Evolutionary conservation across 2,329 filamentous ascomycete genomes (phyloP), one percentile per base, ranked within the genome.

Genomic region (Dothideomycetes sp.): DNA sequence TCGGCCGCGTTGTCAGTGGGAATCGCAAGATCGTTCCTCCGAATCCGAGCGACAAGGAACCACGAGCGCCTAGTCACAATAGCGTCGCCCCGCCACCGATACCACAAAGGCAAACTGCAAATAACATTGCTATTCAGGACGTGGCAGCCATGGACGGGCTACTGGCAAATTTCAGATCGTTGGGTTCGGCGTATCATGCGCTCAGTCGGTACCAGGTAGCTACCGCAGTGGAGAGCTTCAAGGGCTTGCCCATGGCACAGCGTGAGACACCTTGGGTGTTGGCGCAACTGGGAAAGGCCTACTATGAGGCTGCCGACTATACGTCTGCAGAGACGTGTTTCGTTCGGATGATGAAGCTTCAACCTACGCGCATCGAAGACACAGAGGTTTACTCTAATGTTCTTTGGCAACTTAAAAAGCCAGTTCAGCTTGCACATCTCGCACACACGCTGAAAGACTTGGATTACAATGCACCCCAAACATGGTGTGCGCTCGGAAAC

Each of bases 311-410:
- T 57, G 82, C 83, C 8, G 75, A 81, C 48, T 95, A 96, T 56
- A 67, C 70, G 2, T 85, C 94, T 47, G 86, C 91, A 3, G 89
- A 94, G 56, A 85, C 83, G 47, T 83, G 80, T 52, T 98, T 94
- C 59, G 72, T 78, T 42, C 78, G 79, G 41, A 75, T 98, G 48
- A 79, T 86, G 37, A 75, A 81, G 22, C 70, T 91, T 49, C 80
- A 84, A 10, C 89, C 89, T 1, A 84, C 84, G 1, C 78, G 85
- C 3, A 70, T 93, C 33, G 83, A 94, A 55, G 88, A 95, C 54
- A 95, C 96, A 88, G 91, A 98, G 57, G 80, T 96, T 27, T 98
- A 94, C 62, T 96, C 89, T 11, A 98, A 91, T 1, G 81, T 94
- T n/a, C 72, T 98, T n/a, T 98, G 93, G 91, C 88, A 95, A 59